Evolutionary conservation across 768 basidiomycete genomes (phyloP).

Genomic region (Kwoniella mangroviensis): DNA sequence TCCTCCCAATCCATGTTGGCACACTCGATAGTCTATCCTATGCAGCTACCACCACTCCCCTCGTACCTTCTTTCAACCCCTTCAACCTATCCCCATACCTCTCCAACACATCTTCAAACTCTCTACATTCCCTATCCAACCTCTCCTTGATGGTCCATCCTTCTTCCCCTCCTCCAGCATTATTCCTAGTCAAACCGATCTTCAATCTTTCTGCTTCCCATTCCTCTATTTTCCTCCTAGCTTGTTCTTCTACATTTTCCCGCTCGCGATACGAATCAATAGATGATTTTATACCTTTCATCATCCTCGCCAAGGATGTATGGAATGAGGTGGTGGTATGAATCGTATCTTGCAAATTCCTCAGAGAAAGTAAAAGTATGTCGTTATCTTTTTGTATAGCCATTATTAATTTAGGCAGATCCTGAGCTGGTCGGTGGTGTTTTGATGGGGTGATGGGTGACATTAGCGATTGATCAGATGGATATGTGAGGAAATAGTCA

Average conservation of each 20-base stretch:
- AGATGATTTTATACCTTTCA: constrained; percentile 28
- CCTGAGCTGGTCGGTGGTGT: background rate
- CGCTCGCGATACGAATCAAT: constrained; percentile 14
- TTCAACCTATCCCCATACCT: constrained; percentile 13
- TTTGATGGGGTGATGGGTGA: background rate
- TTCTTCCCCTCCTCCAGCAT: background rate
- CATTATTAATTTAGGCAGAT: background rate
- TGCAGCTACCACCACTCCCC: background rate
- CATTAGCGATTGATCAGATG: background rate
- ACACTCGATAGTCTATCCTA: no score
- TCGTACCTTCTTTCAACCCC: background rate
- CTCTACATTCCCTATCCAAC: constrained; percentile 19
- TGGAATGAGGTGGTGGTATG: constrained; percentile 22
- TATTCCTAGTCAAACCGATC: constrained; percentile 20
- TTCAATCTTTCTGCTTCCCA: constrained; percentile 28
- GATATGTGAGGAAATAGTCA: background rate
- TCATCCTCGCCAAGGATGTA: constrained; percentile 17
- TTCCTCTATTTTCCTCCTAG: constrained; percentile 23
- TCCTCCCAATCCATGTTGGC: no score
- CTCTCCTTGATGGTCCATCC: background rate
- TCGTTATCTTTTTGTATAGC: constrained; percentile 1
- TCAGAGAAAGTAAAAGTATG: constrained; percentile 9
- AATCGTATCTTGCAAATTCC: constrained; percentile 22
- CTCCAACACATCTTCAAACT: constrained; percentile 18
- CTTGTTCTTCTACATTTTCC: constrained; percentile 24